Conservation (phyloP, 352 stramenopile species). For the Discostella stelligera region DNA sequence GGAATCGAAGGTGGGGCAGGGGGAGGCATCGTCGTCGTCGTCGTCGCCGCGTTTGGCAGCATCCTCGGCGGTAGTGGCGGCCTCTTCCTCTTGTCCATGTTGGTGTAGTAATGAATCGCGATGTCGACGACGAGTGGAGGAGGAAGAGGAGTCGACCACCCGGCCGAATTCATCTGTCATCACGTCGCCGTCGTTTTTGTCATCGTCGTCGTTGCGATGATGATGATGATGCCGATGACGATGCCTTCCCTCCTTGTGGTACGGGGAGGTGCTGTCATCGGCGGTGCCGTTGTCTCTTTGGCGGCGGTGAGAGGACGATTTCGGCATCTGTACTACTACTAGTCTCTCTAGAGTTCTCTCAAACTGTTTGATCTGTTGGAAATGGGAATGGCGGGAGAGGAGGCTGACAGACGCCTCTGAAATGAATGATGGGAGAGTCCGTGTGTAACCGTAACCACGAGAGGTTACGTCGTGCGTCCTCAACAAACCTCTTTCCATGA, state of each 20-base stretch:
- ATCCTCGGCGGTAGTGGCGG: conserved; percentile 1
- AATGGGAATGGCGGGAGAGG: no score
- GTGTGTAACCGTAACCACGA: no score
- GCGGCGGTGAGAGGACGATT: conserved; percentile 17
- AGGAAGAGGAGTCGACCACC: not conserved
- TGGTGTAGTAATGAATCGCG: not conserved
- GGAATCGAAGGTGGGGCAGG: conserved; percentile 65
- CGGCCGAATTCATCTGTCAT: conserved; percentile 26
- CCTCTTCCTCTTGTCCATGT: conserved; percentile 7
- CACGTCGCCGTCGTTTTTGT: conserved; percentile 2
- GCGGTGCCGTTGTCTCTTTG: not conserved
- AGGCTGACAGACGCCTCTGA: no score
- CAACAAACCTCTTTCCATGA: no score
- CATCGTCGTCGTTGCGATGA: conserved; percentile 1
- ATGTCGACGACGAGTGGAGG: conserved; percentile 26
- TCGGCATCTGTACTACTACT: no score
- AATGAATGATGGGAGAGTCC: no score
- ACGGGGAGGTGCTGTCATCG: conserved; percentile 7
- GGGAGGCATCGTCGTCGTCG: conserved; percentile 27
- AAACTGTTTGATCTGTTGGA: no score
- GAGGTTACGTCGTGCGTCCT: no score
- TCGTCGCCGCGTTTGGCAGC: conserved; percentile 5
- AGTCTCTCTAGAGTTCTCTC: no score
- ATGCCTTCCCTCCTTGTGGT: conserved; percentile 18
- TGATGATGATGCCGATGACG: not conserved